phyloP scores from a whole-genome alignment of 495 filamentous ascomycete species.

The Friedmanniomyces endolithicus region DNA sequence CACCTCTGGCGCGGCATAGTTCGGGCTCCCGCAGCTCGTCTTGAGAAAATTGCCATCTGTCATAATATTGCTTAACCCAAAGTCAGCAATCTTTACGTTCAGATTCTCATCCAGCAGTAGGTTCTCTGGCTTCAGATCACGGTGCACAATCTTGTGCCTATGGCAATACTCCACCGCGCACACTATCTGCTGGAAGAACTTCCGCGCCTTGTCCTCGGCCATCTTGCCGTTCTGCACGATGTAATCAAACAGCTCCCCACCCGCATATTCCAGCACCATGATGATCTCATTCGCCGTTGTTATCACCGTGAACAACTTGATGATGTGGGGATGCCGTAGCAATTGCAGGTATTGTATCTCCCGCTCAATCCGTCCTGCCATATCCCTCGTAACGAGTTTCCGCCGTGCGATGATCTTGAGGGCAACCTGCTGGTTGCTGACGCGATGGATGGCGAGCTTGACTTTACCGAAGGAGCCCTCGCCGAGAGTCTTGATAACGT shows the following conservation, averaged over 20 bases:
- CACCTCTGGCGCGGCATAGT: slow-evolving; percentile 95
- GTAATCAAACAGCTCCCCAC: slow-evolving; percentile 93
- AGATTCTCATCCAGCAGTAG: slow-evolving; percentile 82
- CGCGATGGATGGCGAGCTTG: slow-evolving; percentile 83
- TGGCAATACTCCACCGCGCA: slow-evolving; percentile 98
- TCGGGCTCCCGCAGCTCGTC: slow-evolving; percentile 94
- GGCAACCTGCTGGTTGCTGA: slow-evolving; percentile 85
- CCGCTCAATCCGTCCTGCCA: slow-evolving; percentile 91
- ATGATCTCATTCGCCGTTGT: slow-evolving; percentile 87
- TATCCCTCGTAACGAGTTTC: slow-evolving; percentile 89
- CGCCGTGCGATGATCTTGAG: slow-evolving; percentile 93
- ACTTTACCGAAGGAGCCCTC: slow-evolving; percentile 98
- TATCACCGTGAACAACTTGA: slow-evolving; percentile 97
- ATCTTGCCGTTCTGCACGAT: slow-evolving; percentile 84
- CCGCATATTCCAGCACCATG: slow-evolving; percentile 97
- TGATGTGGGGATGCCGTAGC: slow-evolving; percentile 93
- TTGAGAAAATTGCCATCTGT: slow-evolving; percentile 98
- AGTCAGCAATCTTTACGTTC: slow-evolving; percentile 98
- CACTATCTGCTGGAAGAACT: slow-evolving; percentile 99
- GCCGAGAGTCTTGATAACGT: slow-evolving; percentile 77
- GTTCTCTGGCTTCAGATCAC: slow-evolving; percentile 96
- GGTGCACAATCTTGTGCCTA: slow-evolving; percentile 95
- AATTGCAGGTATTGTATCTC: slow-evolving; percentile 97
- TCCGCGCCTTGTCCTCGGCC: slow-evolving; percentile 74
- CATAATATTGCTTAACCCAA: slow-evolving; percentile 98